Percentiles rank a stretch among this genome's conserved stretches.
Evolutionary conservation across 495 filamentous ascomycete species (phyloP).

Genomic region (Geoglossum glabrum): DNA sequence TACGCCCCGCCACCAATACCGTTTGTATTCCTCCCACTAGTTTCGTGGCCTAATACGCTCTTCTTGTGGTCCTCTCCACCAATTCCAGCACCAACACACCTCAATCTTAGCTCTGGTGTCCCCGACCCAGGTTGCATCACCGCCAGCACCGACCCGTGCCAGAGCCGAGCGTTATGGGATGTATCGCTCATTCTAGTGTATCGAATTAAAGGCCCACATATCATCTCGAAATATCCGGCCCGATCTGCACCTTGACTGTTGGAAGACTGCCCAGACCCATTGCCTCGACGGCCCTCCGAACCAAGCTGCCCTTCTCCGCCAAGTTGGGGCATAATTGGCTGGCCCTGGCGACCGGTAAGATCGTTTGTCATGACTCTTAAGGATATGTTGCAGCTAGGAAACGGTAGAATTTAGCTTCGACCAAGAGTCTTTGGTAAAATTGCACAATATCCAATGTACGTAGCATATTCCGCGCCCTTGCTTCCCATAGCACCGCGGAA

Average conservation of each 20-base stretch:
- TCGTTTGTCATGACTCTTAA: neutral
- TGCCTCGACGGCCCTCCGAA: neutral
- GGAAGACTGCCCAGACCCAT: neutral
- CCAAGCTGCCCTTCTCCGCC: neutral
- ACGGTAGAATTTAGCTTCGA: neutral
- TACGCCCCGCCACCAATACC: slow-evolving; percentile 1
- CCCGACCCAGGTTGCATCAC: slow-evolving; percentile 46
- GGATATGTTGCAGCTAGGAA: neutral
- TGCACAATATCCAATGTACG: neutral
- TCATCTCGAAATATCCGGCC: slow-evolving; percentile 28
- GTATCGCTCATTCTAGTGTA: slow-evolving; percentile 59
- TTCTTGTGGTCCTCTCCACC: slow-evolving; percentile 8
- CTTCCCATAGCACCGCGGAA: neutral
- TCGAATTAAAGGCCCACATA: slow-evolving; percentile 69
- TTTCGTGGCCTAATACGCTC: neutral
- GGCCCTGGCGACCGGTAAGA: neutral
- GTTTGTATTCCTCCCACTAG: neutral
- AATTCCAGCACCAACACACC: slow-evolving; percentile 20
- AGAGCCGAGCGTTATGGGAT: slow-evolving; percentile 25
- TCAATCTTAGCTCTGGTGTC: slow-evolving; percentile 29
- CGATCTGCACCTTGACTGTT: neutral
- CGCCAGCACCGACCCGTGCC: slow-evolving; percentile 70
- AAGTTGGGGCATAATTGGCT: neutral
- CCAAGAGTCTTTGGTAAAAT: neutral
- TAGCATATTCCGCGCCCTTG: neutral